Base-by-base conservation (phyloP, 2,329 filamentous ascomycete genomes). In the Pseudogymnoascus pannorum region DNA sequence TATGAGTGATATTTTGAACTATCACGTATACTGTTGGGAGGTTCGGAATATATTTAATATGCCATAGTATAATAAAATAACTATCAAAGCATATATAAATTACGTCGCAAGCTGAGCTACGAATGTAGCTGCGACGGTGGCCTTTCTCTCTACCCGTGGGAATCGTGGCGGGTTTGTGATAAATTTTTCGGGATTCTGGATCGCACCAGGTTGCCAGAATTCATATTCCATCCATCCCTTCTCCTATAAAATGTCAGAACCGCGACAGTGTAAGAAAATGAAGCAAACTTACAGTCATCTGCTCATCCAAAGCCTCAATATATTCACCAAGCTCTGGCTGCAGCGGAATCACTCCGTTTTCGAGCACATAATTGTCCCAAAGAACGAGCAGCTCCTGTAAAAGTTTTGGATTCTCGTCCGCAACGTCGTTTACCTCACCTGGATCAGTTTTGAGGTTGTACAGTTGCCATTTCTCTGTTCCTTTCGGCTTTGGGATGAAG, bases 151-250 rank as follows among this genome's bases (percentile, higher is more conserved):
- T n/a, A 51, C 42, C n/a, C 54, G 7, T 20, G 20, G 26, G 35
- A 60, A 60, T 8, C 58, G 18, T 14, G 58, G 58, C 4, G 58
- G 58, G 16, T 60, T 38, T n/a, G 42, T 60, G 31, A 51, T 60
- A 20, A 29, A 44, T 29, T 38, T 44, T 4, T 65, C 63, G 3
- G 64, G 63, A 8, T 63, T 59, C 5, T 67, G 64, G 29, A 61
- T 64, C 7, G 79, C 79, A 0, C 80, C 80, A 3, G 77, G 74
- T 63, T 81, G 80, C 83, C 83, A 87, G 65, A 86, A 86, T 71
- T 86, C 82, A 69, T 84, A 85, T 72, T 86, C 83, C 73, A 86
- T 85, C 83, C 82, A 86, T 5, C 79, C 81, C 68, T 86, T 83
- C 70, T 87, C 82, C 0, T 54, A 54, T 24, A 54, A 54, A 16